Evolutionary conservation across 345 rosid genomes (phyloP).

Genomic region (Litchi chinensis): DNA sequence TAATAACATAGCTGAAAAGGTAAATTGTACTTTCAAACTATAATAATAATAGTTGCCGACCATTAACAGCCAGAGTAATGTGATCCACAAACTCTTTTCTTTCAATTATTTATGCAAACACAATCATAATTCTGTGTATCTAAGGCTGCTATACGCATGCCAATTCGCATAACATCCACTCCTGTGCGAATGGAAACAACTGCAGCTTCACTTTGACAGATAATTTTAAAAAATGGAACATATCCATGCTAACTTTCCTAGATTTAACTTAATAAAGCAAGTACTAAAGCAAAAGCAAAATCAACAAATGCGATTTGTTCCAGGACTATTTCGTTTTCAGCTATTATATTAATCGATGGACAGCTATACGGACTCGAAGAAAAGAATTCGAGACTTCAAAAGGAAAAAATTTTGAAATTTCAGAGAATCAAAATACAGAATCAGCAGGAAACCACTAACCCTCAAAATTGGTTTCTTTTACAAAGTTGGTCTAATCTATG

Average conservation of each 20-base stretch:
- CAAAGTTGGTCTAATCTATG: conserved; percentile 17
- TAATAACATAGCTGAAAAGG: conserved; percentile 34
- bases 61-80: conserved; percentile 17
- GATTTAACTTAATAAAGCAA: conserved; percentile 8
- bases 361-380: conserved; percentile 15
- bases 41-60: conserved; percentile 38
- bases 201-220: conserved; percentile 29
- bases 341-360: conserved; percentile 10
- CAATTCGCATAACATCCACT: conserved; percentile 26
- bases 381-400: background rate
- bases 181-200: conserved; percentile 27
- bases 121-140: background rate
- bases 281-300: conserved; percentile 26
- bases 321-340: conserved; percentile 5
- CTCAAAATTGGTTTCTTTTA: conserved; percentile 8
- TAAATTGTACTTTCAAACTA: conserved; percentile 38
- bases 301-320: conserved; percentile 22
- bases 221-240: conserved; percentile 1
- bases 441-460: conserved; percentile 19
- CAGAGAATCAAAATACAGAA: conserved; percentile 11
- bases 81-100: conserved; percentile 12
- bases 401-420: background rate
- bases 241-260: background rate
- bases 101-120: conserved; percentile 11
- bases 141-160: conserved; percentile 41